Evolutionary conservation across 345 rosid species (phyloP).

Genomic region (Angophora floribunda): DNA sequence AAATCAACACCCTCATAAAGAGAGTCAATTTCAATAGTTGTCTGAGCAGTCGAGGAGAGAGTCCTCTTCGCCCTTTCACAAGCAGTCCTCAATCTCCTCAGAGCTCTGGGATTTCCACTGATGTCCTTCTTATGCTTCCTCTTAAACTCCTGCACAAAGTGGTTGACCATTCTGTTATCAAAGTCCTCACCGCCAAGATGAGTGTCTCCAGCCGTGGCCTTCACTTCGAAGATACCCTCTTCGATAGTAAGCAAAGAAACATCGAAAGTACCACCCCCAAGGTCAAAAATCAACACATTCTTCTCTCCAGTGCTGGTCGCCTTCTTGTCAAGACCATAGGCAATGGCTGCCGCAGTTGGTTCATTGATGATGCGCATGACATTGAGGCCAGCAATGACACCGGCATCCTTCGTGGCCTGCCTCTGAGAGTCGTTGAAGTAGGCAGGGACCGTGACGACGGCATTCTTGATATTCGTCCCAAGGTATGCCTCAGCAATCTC

Average conservation of each 20-base stretch:
- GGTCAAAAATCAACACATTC: conserved; percentile 38
- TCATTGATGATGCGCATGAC: neutral
- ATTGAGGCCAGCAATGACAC: neutral
- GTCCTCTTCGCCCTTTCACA: conserved; percentile 49
- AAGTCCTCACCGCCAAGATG: conserved; percentile 43
- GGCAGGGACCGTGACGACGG: neutral
- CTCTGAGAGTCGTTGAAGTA: conserved; percentile 2
- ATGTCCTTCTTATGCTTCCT: conserved; percentile 38
- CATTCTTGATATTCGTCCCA: neutral
- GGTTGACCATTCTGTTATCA: conserved; percentile 33
- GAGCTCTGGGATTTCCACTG: conserved; percentile 28
- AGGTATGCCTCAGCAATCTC: neutral
- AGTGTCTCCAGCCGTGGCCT: conserved; percentile 46
- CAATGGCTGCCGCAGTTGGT: conserved; percentile 2
- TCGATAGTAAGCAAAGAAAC: conserved; percentile 42
- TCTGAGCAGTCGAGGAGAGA: conserved; percentile 43
- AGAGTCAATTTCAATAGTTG: conserved; percentile 41
- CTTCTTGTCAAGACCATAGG: conserved; percentile 3
- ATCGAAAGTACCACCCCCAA: conserved; percentile 52
- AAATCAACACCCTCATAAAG: conserved; percentile 33
- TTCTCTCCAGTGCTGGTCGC: conserved; percentile 7
- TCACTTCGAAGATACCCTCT: conserved; percentile 41
- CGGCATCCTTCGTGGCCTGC: neutral
- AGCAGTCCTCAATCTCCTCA: conserved; percentile 38
- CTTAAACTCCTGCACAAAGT: conserved; percentile 37